Base-by-base conservation (phyloP, 2,329 filamentous ascomycete genomes). In the Pseudonectria foliicola region DNA sequence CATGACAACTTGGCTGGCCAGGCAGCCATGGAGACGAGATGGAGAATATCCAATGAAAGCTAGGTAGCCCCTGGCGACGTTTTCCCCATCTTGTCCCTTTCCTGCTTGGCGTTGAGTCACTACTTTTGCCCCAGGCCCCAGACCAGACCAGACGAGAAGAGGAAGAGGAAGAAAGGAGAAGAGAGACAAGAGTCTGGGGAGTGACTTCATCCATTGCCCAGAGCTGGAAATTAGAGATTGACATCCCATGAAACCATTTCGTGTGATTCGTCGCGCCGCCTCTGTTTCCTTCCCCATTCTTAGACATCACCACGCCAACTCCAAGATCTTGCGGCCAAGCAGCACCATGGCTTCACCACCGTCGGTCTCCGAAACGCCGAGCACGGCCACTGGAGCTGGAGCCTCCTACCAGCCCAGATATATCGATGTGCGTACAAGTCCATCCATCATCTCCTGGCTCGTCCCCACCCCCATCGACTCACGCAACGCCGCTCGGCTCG, bases 391-490 rank as follows among this genome's bases (percentile, higher is more conserved):
- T 27, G 18, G 18, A 21, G 18, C 18, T 6, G 18, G 5, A 21
- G 5, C 18, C 5, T 5, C 18, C 5, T 61, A 62, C 38, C 49
- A 41, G 10, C 73, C 74, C 10, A 66, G 74, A 52, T 81, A 78
- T 49, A 71, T 80, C 42, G 77, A 81, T 72, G 77, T 80, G 64
- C 52, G 70, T 42, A 11, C 39, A 30, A 34, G 31, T 31, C 15
- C 42, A 32, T 16, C 30, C 24, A 29, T 43, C 25, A 34, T 16
- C 31, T 24, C 18, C 38, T 36, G 27, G 11, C 13, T 12, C 23
- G 33, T 11, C 34, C 32, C 29, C 48, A 49, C 39, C 53, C 44
- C 49, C 30, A 34, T 29, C 35, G 35, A 30, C 28, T 30, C 16
- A 21, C 18, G 8, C 18, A 27, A 39, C 31, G 14, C 11, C 12